phyloP scores from a whole-genome alignment of 2,329 filamentous ascomycete species.

The Teratosphaeria nubilosa region DNA sequence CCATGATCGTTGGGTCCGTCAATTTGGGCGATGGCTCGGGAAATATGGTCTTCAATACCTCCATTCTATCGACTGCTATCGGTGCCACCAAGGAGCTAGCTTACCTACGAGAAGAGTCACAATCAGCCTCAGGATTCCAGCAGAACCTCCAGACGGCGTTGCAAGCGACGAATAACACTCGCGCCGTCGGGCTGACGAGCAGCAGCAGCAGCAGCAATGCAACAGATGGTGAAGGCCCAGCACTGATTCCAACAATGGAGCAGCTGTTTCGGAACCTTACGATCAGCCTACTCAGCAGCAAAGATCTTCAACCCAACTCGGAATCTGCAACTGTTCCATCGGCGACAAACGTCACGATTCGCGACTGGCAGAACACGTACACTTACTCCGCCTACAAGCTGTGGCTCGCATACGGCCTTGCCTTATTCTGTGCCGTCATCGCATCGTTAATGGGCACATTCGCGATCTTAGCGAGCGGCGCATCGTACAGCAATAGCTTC shows the following conservation, averaged over 20 bases:
- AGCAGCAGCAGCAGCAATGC: neutral
- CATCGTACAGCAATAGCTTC: neutral
- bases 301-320: neutral
- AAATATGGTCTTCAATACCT: neutral
- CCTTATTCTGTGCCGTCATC: neutral
- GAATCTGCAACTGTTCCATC: neutral
- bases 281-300: neutral
- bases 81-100: neutral
- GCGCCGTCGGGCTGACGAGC: neutral
- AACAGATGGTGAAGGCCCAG: neutral
- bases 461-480: neutral
- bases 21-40: neutral
- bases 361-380: neutral
- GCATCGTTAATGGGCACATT: neutral
- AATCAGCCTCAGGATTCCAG: neutral
- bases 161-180: neutral
- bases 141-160: neutral
- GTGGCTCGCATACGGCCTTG: neutral
- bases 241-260: neutral
- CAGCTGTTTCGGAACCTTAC: neutral
- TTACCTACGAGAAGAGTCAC: neutral
- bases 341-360: neutral
- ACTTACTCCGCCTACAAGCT: neutral
- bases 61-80: neutral
- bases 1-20: neutral